Evolutionary conservation across 805 yeast genomes (phyloP), one percentile per base, ranked within the genome.

Genomic region (Brettanomyces custersianus): DNA sequence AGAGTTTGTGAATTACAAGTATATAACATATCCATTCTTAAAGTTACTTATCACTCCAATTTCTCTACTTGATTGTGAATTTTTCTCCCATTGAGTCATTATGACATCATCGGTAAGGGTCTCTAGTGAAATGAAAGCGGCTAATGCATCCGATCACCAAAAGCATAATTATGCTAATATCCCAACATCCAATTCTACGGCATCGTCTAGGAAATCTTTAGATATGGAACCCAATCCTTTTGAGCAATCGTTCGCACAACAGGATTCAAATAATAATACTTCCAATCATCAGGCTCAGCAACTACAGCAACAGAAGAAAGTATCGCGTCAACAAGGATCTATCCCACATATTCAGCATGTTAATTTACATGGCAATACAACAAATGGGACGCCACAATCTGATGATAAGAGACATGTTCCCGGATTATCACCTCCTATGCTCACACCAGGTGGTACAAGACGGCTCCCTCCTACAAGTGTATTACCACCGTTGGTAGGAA

Each of bases 211-310:
- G n/a, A 48, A 48, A 41, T 48, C 55, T 2, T 40, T 58, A 16
- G 63, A 57, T 37, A 36, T 87, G 40, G 98, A 92, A 57, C 95
- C 92, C 8, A 90, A 90, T 51, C 96, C 96, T 4, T 90, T 90
- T 54, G 98, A 90, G 58, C 83, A 81, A 57, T 83, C 95, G 34
- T 90, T 90, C 62, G 96, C 57, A 5, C 51, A 47, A 26, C 28
- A 25, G n/a, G 15, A 11, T 12, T 25, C 28, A 8, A 25, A 25
- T 8, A 13, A 25, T 7, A 12, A 8, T 7, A 25, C 28, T 7
- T 25, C 28, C 8, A n/a, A n/a, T n/a, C n/a, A n/a, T 22, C 36
- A 29, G 26, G 29, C 11, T n/a, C 40, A 23, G 20, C 33, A 12
- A 15, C 38, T 22, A 31, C 29, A 21, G 25, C 35, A 18, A 35